Conservation (phyloP, 805 yeast genomes). For the Teunomyces lycoperdinae region DNA sequence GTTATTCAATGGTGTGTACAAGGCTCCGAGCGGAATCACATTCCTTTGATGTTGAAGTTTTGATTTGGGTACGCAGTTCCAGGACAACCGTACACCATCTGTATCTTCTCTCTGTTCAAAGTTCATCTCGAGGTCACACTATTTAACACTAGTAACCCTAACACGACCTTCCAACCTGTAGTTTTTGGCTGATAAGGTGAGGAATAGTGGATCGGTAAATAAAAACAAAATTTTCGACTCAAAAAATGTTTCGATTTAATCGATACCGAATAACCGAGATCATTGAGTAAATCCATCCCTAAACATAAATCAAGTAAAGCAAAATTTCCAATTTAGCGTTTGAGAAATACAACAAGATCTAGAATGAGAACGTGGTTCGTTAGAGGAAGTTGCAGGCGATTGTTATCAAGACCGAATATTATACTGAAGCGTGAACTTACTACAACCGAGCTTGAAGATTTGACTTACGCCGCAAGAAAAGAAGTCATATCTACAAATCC, state of each 20-base stretch:
- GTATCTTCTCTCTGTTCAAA: slow-evolving; percentile 62
- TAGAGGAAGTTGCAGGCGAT: background rate
- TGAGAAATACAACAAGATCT: background rate
- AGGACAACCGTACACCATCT: slow-evolving; percentile 72
- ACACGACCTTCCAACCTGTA: background rate
- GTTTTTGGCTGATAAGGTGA: background rate
- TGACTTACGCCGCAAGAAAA: slow-evolving; percentile 21
- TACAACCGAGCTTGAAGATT: slow-evolving; percentile 7
- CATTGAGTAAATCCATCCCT: background rate
- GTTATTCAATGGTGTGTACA: slow-evolving; percentile 58
- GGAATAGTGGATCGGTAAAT: background rate
- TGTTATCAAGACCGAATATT: background rate
- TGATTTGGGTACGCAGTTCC: slow-evolving; percentile 64
- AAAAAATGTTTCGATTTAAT: background rate
- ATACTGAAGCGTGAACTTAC: background rate
- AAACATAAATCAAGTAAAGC: background rate
- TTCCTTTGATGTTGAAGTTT: slow-evolving; percentile 50
- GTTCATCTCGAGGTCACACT: slow-evolving; percentile 24
- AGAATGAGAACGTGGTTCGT: background rate
- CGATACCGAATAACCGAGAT: background rate
- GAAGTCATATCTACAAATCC: slow-evolving; percentile 9
- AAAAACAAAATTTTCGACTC: background rate
- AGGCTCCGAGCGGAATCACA: slow-evolving; percentile 53
- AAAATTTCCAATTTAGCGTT: background rate
- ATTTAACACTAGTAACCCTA: background rate